Evolutionary conservation across 371 early-diverging fungal species (phyloP), one percentile per base, ranked within the genome.

Genomic region (Saksenaea oblongispora): DNA sequence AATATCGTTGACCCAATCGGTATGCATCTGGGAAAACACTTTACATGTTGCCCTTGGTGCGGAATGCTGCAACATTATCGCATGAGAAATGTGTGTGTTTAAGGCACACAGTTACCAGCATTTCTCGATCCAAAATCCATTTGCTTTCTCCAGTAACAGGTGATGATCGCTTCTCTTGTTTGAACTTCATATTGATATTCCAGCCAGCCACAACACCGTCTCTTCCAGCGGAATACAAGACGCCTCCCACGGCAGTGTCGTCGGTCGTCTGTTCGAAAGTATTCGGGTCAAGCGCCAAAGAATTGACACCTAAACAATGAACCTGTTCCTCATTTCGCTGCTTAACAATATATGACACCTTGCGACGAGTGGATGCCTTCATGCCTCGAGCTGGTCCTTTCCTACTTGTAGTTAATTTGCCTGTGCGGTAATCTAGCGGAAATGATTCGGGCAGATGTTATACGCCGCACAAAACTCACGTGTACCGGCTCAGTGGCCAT

Each of bases 1-100:
- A 56, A 98, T 85, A 65, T 95, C 96, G 71, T 96, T 97, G 10
- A 98, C 93, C 98, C 98, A 98, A 74, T 97, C 97, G 7, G 91
- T 89, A 68, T 98, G 98, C 66, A 92, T 88, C 69, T 91, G 88
- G 39, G 87, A 92, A 35, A 91, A 89, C 9, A 85, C 83, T 18
- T 86, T 79, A 59, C 85, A 85, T 1, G 85, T 84, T 3, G 93
- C 76, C 51, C 76, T 75, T 11, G 84, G 82, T 31, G 71, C 70
- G 15, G 63, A 64, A 67, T 79, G n/a, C 62, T 61, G 54, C 55
- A 34, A 1, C 15, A 36, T 13, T 3, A 27, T 11, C 26, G 31
- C n/a, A 55, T 39, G 39, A 39, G 34, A 59, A 28, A 24, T 27
- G 18, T 8, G 7, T 5, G 55, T 15, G 14, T 34, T 22, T 15